phyloP scores from a whole-genome alignment of 2,329 filamentous ascomycete genomes.

The Phialophora tarda region DNA sequence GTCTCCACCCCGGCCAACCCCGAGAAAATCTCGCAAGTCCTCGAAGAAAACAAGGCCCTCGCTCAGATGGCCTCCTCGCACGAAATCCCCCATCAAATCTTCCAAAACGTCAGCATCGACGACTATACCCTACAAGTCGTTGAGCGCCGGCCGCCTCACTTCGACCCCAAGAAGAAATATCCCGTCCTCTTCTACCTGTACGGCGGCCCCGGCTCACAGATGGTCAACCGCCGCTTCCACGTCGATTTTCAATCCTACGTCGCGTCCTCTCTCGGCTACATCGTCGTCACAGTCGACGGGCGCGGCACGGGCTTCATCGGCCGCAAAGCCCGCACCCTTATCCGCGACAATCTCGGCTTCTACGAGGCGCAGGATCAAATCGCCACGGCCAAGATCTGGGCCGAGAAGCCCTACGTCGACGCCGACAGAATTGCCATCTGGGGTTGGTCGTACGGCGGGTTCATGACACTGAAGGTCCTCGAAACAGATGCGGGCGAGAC shows the following conservation, averaged over 20 bases:
- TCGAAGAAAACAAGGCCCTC: conserved; percentile 79
- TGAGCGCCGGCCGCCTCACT: conserved; percentile 88
- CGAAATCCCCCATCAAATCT: conserved; percentile 81
- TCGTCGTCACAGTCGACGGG: conserved; percentile 93
- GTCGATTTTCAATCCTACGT: conserved; percentile 92
- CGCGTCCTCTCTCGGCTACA: conserved; percentile 82
- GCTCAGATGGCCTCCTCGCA: conserved; percentile 72
- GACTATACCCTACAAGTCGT: conserved; percentile 74
- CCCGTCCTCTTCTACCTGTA: conserved; percentile 96
- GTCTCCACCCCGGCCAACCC: conserved; percentile 77
- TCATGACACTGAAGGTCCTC: conserved; percentile 91
- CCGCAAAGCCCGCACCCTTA: conserved; percentile 77
- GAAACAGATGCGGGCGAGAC: conserved; percentile 88
- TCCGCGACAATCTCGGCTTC: conserved; percentile 82
- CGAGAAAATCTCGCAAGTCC: conserved; percentile 67
- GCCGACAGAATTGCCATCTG: conserved; percentile 83
- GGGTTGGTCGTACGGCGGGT: conserved; percentile 98
- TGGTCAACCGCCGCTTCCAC: conserved; percentile 76
- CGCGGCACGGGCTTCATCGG: conserved; percentile 91
- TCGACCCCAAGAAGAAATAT: conserved; percentile 75
- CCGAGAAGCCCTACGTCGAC: conserved; percentile 81
- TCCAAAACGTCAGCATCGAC: conserved; percentile 83
- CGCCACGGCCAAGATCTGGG: conserved; percentile 83
- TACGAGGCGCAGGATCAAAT: conserved; percentile 92
- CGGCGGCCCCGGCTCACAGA: conserved; percentile 91